A percentile compares a stretch with the other conserved stretches of the same genome.
Evolutionary conservation across 1,139 yeast species (phyloP).

Genomic region (Pichia sp.): DNA sequence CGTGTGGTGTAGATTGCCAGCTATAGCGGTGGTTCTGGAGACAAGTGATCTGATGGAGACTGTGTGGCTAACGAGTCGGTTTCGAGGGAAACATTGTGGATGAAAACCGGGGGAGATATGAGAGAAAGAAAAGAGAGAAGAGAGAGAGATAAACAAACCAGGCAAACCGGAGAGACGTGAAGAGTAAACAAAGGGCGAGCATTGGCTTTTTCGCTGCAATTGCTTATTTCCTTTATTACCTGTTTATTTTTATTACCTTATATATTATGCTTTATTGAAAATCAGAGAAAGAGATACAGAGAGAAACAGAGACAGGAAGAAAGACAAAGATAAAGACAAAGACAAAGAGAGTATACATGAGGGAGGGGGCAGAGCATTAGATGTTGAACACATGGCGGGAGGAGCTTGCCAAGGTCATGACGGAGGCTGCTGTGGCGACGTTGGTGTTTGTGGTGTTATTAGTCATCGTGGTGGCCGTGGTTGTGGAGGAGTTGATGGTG

Average conservation of each 20-base stretch:
- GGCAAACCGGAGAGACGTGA: neutral
- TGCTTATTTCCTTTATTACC: neutral
- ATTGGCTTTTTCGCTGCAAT: neutral
- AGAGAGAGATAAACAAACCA: neutral
- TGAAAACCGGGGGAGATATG: neutral
- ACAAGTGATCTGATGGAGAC: neutral
- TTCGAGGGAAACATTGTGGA: neutral
- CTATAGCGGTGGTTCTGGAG: neutral
- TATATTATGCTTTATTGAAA: neutral
- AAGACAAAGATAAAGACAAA: no score
- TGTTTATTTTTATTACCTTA: neutral
- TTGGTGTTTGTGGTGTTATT: conserved; percentile 1
- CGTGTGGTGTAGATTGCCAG: neutral
- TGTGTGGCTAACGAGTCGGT: no score
- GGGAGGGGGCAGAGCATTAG: neutral
- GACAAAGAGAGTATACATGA: no score
- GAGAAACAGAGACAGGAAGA: no score
- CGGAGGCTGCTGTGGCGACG: conserved; percentile 44
- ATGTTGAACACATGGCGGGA: conserved; percentile 35
- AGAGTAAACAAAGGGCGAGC: neutral
- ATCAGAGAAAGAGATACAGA: no score
- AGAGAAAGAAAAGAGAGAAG: neutral
- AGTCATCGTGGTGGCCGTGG: conserved; percentile 8
- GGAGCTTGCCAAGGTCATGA: conserved; percentile 51
- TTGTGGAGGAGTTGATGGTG: conserved; percentile 20